Evolutionary conservation across 805 yeast species (phyloP).

Genomic region (Saturnispora halmiae): DNA sequence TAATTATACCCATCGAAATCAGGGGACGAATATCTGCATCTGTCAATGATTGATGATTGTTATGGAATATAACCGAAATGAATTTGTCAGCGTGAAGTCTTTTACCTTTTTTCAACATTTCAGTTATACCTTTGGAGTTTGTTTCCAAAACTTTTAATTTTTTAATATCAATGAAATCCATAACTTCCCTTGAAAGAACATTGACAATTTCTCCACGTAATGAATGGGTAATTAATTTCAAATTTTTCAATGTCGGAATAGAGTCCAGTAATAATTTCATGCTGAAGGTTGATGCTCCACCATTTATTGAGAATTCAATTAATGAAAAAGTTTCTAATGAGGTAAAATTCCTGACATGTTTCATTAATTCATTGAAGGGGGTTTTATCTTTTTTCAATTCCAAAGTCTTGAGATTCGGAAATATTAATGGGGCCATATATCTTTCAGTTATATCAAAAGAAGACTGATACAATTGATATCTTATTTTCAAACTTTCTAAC

Average conservation of each 20-base stretch:
- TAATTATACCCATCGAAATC: slow-evolving; percentile 1
- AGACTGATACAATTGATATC: background rate
- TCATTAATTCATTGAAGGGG: background rate
- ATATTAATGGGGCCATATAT: background rate
- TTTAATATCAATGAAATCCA: background rate
- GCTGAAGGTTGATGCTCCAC: slow-evolving; percentile 1
- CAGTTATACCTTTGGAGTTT: slow-evolving; percentile 1
- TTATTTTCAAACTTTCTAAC: background rate
- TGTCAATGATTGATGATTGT: slow-evolving; percentile 2
- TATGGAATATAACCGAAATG: slow-evolving; percentile 3
- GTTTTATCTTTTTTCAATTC: slow-evolving; percentile 6
- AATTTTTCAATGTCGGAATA: slow-evolving; percentile 1
- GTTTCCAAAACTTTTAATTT: slow-evolving; percentile 3
- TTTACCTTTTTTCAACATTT: background rate
- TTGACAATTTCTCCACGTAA: slow-evolving; percentile 4
- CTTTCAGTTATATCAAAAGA: background rate
- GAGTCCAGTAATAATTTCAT: slow-evolving; percentile 4
- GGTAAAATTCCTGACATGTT: background rate
- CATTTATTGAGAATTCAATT: background rate
- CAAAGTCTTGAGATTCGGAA: slow-evolving; percentile 1
- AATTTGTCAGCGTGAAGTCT: slow-evolving; percentile 1
- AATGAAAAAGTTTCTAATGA: slow-evolving; percentile 5
- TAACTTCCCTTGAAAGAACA: background rate
- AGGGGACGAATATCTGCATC: slow-evolving; percentile 1
- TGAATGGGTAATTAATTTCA: slow-evolving; percentile 2